These are phyloP conservation scores for Diphasiastrum complanatum DNA, from an alignment of 83 land plant genomes.

Conservation along the genomic window DNA sequence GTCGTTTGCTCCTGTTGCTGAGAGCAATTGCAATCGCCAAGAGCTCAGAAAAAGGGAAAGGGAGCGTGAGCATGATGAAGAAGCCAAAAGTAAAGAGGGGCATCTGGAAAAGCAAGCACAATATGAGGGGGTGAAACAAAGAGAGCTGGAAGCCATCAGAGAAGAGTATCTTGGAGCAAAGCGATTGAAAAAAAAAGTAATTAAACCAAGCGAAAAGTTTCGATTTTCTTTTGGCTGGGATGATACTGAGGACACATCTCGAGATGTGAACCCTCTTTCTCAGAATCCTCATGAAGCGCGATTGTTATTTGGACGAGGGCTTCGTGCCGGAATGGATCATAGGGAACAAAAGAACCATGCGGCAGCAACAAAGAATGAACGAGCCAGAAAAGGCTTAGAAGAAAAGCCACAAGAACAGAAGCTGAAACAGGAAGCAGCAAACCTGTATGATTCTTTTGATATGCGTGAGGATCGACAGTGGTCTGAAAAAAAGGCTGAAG, in stretches of 20 bases:
- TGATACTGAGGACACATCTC: slow-evolving; percentile 79
- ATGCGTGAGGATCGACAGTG: slow-evolving; percentile 92
- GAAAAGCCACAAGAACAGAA: slow-evolving; percentile 69
- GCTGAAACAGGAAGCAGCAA: slow-evolving; percentile 62
- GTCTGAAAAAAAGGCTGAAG: slow-evolving; percentile 82
- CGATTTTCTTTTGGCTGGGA: slow-evolving; percentile 92
- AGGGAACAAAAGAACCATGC: slow-evolving; percentile 90
- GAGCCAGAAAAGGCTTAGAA: slow-evolving; percentile 50
- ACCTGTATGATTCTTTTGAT: slow-evolving; percentile 74
- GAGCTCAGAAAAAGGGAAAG: slow-evolving; percentile 43
- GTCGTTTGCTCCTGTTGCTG: slow-evolving; percentile 2
- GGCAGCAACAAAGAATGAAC: slow-evolving; percentile 7
- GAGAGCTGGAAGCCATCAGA: slow-evolving; percentile 73
- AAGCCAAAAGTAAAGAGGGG: slow-evolving; percentile 43
- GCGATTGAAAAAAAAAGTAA: slow-evolving; percentile 79
- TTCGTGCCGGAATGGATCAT: slow-evolving; percentile 81
- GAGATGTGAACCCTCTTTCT: slow-evolving; percentile 71
- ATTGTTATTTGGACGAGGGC: slow-evolving; percentile 74
- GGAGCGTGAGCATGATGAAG: slow-evolving; percentile 60
- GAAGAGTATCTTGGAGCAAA: slow-evolving; percentile 83
- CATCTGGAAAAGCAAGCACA: slow-evolving; percentile 57
- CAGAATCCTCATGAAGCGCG: slow-evolving; percentile 88
- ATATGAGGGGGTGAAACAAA: slow-evolving; percentile 63
- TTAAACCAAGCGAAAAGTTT: slow-evolving; percentile 86
- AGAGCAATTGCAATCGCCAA: slow-evolving; percentile 25